Conservation (phyloP, 176 grass and related monocot species). For the Carex scoparia region DNA sequence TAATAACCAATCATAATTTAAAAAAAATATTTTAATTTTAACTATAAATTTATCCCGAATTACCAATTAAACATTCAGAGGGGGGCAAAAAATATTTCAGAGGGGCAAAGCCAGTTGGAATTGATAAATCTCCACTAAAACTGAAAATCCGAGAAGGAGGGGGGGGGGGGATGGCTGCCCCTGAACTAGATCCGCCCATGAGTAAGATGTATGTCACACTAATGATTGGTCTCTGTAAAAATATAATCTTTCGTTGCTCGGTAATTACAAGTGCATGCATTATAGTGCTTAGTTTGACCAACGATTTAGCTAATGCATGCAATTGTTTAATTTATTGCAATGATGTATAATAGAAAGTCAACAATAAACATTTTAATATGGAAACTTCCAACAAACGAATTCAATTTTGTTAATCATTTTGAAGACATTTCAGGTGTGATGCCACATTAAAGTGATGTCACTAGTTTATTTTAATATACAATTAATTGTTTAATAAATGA, state of each 20-base stretch:
- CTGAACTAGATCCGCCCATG: no score
- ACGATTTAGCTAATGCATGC: neutral
- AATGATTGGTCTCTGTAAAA: neutral
- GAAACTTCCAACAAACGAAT: slow-evolving; percentile 1
- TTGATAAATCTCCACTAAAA: no score
- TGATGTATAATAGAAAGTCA: slow-evolving; percentile 2
- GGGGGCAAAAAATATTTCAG: no score
- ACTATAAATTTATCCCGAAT: no score
- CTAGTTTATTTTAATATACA: neutral
- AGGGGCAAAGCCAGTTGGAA: no score
- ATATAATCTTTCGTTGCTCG: no score
- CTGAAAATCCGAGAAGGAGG: no score
- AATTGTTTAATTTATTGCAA: neutral
- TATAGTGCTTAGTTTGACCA: neutral
- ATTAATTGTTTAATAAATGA: neutral
- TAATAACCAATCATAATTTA: no score
- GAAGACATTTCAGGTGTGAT: neutral
- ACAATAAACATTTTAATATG: neutral
- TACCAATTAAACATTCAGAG: no score
- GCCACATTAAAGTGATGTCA: slow-evolving; percentile 10
- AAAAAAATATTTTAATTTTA: no score
- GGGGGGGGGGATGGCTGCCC: no score
- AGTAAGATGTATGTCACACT: neutral
- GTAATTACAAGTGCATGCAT: neutral
- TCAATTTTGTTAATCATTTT: neutral